Evolutionary conservation across 148 eudicot species (phyloP), one percentile per base, ranked within the genome.

Genomic region (Diospyros kaki): DNA sequence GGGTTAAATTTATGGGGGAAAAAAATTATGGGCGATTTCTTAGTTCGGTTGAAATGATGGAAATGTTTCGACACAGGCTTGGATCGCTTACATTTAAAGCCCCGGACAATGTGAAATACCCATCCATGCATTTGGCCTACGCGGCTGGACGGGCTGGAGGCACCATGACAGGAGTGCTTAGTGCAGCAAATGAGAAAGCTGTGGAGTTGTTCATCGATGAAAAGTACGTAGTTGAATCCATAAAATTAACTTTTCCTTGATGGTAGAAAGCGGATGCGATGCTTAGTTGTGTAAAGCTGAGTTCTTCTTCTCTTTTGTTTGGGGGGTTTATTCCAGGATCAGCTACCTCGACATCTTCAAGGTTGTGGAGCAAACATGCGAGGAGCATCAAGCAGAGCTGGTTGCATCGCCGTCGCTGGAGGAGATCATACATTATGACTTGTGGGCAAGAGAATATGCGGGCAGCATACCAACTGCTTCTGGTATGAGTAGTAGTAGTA

Each of bases 171-270:
- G 98, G 97, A 60, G 97, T 96, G 73, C 97, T 91, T 58, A 93
- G 98, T 66, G 99, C 99, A 39, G 99, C 97, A 73, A 96, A 96
- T 79, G 97, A 96, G 90, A 96, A 89, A 81, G 99, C 98, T 3
- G 98, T 93, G 2, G 98, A 96, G 77, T 81, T 96, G 97, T 91
- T 96, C 81, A 88, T 93, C 39, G 84, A 89, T 76, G 98, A 91
- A 79, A 87, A 89, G 99, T 96, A 82, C 45, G 97, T 80, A 53
- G 28, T 28, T 28, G 28, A 28, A n/a, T n/a, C n/a, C n/a, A n/a
- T n/a, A n/a, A n/a, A 28, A 42, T 68, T 77, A 9, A 0, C 14
- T 50, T 40, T 43, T 14, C 67, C 38, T 17, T 51, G 13, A 28
- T 0, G 28, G 28, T 28, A 28, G 28, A 28, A 28, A 28, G 28